Conservation (phyloP, 2,329 filamentous ascomycete genomes). For the Penicillium corylophilum region DNA sequence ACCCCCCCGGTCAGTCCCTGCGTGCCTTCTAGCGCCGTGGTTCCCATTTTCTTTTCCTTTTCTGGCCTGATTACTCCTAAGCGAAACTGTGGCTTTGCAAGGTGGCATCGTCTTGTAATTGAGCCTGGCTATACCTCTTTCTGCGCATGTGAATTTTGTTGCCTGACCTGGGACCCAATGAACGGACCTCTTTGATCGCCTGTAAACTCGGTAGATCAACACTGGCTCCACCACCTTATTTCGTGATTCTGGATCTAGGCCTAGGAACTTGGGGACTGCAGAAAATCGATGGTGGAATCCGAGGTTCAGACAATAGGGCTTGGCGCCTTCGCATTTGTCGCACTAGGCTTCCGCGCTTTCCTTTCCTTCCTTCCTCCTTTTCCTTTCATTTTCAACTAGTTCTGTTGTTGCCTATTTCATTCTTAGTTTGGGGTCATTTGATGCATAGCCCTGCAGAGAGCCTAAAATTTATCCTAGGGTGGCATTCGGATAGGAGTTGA, state of each 20-base stretch:
- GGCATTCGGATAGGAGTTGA: not conserved
- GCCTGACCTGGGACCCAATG: slow-evolving; percentile 1
- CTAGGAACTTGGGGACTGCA: too few relatives aligned
- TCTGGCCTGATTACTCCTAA: too few relatives aligned
- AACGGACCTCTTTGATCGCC: not conserved
- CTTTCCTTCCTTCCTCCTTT: not conserved
- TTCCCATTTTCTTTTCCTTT: too few relatives aligned
- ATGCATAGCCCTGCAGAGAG: not conserved
- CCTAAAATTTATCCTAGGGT: slow-evolving; percentile 1
- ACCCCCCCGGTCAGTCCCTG: too few relatives aligned
- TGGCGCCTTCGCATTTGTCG: not conserved
- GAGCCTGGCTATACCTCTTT: not conserved
- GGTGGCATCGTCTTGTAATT: not conserved
- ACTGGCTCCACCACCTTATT: slow-evolving; percentile 22
- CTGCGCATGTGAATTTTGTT: not conserved
- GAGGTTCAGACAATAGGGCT: not conserved
- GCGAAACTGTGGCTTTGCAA: not conserved
- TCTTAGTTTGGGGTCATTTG: not conserved
- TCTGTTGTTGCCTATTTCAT: not conserved
- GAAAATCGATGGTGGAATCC: not conserved
- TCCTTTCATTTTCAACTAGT: not conserved
- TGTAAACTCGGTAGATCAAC: slow-evolving; percentile 14
- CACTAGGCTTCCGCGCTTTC: slow-evolving; percentile 11
- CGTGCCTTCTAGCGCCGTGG: too few relatives aligned
- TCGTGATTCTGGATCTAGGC: not conserved